Conservation (phyloP, 2,329 filamentous ascomycete genomes). For the Phaeosphaeria sp. region DNA sequence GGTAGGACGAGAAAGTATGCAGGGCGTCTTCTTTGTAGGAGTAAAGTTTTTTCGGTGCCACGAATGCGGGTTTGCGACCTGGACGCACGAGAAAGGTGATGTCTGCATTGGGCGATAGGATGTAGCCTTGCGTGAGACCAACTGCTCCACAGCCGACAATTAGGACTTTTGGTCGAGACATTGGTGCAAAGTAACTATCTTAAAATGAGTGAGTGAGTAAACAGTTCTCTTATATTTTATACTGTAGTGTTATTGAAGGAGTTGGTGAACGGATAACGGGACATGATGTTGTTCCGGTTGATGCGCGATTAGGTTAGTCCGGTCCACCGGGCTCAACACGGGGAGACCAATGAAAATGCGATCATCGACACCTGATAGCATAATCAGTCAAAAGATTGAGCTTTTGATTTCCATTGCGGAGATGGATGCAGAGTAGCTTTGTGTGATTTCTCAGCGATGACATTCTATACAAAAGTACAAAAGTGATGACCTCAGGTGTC, state of each 20-base stretch:
- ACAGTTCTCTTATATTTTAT: neutral
- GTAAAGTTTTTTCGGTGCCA: conserved; percentile 26
- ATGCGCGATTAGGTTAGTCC: neutral
- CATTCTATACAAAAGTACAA: no score
- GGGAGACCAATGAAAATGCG: neutral
- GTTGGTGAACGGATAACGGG: neutral
- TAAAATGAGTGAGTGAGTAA: neutral
- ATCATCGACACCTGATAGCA: neutral
- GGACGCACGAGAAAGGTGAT: conserved; percentile 34
- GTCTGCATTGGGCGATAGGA: conserved; percentile 20
- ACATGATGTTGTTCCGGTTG: neutral
- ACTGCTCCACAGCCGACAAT: conserved; percentile 31
- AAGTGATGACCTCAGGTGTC: no score
- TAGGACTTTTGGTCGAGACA: conserved; percentile 25
- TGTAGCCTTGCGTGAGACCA: conserved; percentile 27
- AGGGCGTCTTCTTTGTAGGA: conserved; percentile 25
- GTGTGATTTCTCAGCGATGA: neutral
- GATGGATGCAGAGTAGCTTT: neutral
- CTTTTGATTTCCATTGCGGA: no score
- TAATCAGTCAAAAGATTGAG: neutral
- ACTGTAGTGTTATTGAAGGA: neutral
- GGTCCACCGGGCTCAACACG: neutral
- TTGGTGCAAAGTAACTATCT: neutral
- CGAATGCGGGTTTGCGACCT: conserved; percentile 24
- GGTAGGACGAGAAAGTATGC: conserved; percentile 19